Base-by-base conservation (phyloP, 352 stramenopile species). In the Ophiocytium majus region DNA sequence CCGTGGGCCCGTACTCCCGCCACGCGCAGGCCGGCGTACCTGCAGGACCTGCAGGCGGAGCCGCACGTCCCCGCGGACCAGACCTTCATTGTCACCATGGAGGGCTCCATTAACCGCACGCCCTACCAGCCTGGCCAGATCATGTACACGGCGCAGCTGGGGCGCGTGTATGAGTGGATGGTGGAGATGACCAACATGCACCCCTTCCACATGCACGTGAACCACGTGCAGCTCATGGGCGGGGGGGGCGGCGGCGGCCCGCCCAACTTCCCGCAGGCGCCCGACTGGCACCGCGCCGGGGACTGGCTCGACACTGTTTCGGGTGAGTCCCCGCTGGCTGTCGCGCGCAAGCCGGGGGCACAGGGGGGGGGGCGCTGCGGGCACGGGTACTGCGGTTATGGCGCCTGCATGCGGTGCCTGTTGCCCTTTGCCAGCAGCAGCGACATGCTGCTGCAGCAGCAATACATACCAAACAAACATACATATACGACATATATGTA, bases 171-270 rank as follows among this genome's bases (percentile, higher is more conserved):
- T 37, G 35, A 88, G 49, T 88, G 84, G 84, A 80, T 78, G 36
- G 37, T 86, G 36, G n/a, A 82, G 79, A 78, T 74, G 10, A 85
- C 84, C 1, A 36, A 37, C 5, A 31, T 37, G 32, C 84, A 88
- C 84, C 84, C 84, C 1, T 86, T 88, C 50, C 84, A 88, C 81
- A 80, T 85, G 79, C 84, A 88, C 76, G 80, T 88, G 19, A 88
- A 88, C 66, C 84, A 88, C 64, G 36, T 88, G 80, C 84, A 88
- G 81, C 84, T 83, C 34, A n/a, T 36, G n/a, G 37, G 31, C 19
- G n/a, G n/a, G n/a, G n/a, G n/a, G n/a, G 79, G 82, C 0, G 79
- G 66, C 31, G 83, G 28, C 28, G 80, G 9, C 79, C 84, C 14
- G 0, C 50, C 35, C 80, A 85, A 10, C 35, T 78, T 43, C 66